Base-by-base conservation (phyloP, 495 filamentous ascomycete species). In the Neurospora sp. region DNA sequence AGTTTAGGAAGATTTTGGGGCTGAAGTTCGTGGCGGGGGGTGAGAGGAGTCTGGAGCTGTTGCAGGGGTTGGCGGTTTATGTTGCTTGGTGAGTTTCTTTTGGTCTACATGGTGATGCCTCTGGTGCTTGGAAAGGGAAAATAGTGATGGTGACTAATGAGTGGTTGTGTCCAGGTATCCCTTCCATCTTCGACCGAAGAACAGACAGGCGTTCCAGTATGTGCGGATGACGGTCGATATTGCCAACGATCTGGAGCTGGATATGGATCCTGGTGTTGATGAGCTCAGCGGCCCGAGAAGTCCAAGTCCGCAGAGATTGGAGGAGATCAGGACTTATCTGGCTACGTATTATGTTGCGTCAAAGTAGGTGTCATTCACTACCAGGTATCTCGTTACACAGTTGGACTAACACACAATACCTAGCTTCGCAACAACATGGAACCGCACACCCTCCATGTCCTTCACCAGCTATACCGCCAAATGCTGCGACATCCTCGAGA, bases 21-120 rank as follows among this genome's bases (percentile, higher is more conserved):
- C 73, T 86, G 47, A 86, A 86, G 74, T 85, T 85, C 45, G 83
- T 86, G 2, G 82, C 84, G 1, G 81, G 83, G 0, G 83, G 84
- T 2, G 84, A 85, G 76, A 76, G 84, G 71, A 84, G 79, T 4
- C 22, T 85, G 31, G 83, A 85, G 73, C 70, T 85, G 69, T 71
- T 86, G 41, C 83, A 83, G 72, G 84, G 83, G 35, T 68, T 85
- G 70, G 74, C 83, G 27, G 77, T 85, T 61, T 86, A 86, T 47
- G 80, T 84, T 70, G 77, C 81, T 68, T 86, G 84, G 84, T 85
- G 40, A 76, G 83, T 80, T 16, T 31, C 27, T 31, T 1, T 68
- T 45, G 6, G 4, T 44, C 22, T 71, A 9, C 27, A 6, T 53
- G n/a, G n/a, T 20, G 8, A 10, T 47, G n/a, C 8, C 9, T 53